A percentile compares a stretch with the other conserved stretches of the same genome.
phyloP scores from a whole-genome alignment of 2,329 filamentous ascomycete genomes.

The Drechslerella dactyloides region DNA sequence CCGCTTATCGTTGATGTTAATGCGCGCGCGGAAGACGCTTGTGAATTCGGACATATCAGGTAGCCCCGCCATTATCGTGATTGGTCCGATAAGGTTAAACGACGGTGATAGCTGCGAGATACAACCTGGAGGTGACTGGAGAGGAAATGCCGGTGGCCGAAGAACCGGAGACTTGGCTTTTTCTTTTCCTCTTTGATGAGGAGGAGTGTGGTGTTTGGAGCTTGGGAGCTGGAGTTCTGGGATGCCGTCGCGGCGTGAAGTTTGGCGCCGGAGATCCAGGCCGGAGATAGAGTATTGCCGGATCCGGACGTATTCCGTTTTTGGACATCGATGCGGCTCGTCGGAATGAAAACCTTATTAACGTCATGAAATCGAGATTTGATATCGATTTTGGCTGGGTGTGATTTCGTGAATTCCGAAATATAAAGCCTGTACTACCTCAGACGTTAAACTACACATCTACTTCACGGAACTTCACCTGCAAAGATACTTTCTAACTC shows the following conservation, averaged over 20 bases:
- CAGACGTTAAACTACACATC: no score
- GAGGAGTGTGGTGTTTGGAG: background rate
- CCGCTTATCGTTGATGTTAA: constrained; percentile 56
- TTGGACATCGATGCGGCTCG: background rate
- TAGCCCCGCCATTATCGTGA: constrained; percentile 32
- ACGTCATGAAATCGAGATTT: no score
- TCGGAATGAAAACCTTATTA: background rate
- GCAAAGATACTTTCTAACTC: no score
- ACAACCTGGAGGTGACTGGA: background rate
- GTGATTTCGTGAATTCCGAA: no score
- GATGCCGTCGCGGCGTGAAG: background rate
- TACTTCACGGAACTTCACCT: no score
- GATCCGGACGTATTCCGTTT: constrained; percentile 21
- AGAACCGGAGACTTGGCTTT: background rate
- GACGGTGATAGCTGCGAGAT: background rate
- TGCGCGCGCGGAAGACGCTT: constrained; percentile 59
- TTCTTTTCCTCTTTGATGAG: background rate
- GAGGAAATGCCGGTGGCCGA: background rate
- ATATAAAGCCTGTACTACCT: no score
- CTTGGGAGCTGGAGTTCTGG: background rate
- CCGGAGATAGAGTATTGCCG: constrained; percentile 34
- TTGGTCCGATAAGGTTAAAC: constrained; percentile 2
- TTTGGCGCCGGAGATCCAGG: constrained; percentile 10
- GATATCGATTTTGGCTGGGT: no score
- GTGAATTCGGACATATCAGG: constrained; percentile 53